These are phyloP conservation scores for Lachancea dasiensis DNA, from an alignment of 805 yeast species.

Conservation along the genomic window DNA sequence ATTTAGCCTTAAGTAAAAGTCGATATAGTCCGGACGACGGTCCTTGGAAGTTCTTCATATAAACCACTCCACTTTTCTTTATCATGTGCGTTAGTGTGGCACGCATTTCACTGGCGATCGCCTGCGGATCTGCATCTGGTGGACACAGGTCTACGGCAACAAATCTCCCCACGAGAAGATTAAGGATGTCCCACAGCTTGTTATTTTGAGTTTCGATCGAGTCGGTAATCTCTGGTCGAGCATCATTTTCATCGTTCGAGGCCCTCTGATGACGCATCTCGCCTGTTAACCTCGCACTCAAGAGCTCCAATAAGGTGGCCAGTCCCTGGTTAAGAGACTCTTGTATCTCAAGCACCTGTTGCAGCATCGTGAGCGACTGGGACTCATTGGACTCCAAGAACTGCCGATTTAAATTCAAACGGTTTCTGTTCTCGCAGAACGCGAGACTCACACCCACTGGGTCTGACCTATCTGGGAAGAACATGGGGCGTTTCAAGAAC, in stretches of 20 bases:
- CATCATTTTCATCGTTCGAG: neutral
- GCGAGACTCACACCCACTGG: slow-evolving; percentile 28
- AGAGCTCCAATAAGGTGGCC: too few relatives aligned
- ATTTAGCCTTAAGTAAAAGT: slow-evolving; percentile 15
- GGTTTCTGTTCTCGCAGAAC: slow-evolving; percentile 13
- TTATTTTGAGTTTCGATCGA: slow-evolving; percentile 5
- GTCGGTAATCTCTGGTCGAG: neutral
- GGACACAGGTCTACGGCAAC: slow-evolving; percentile 16
- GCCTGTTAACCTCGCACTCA: too few relatives aligned
- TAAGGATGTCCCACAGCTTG: slow-evolving; percentile 11
- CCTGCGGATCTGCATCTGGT: neutral
- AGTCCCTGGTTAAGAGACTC: slow-evolving; percentile 18
- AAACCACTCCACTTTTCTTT: slow-evolving; percentile 9
- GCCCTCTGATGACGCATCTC: too few relatives aligned
- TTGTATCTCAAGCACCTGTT: slow-evolving; percentile 16
- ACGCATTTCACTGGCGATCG: slow-evolving; percentile 3
- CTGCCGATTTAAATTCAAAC: slow-evolving; percentile 16
- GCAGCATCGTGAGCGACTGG: slow-evolving; percentile 4
- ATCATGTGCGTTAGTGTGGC: neutral
- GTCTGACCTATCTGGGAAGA: slow-evolving; percentile 30
- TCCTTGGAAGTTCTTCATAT: slow-evolving; percentile 4
- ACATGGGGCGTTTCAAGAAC: slow-evolving; percentile 22
- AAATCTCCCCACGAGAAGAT: slow-evolving; percentile 12
- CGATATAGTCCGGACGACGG: slow-evolving; percentile 14
- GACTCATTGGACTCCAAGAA: slow-evolving; percentile 12